Base-by-base conservation (phyloP, 2,329 filamentous ascomycete species). In the Claviceps maximensis region DNA sequence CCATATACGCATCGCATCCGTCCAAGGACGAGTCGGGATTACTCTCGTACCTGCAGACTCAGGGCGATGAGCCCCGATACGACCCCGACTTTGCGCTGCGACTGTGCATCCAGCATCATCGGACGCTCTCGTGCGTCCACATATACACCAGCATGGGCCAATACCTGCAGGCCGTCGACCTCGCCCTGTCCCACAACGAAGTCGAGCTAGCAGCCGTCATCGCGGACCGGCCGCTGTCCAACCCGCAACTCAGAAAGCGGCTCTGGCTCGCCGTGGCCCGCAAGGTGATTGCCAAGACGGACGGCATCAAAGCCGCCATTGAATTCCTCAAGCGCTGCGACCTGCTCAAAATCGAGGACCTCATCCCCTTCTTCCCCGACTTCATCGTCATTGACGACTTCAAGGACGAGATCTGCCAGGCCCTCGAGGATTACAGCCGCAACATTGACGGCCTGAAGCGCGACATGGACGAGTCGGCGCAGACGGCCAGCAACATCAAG, bases 341-440 rank as follows among this genome's bases (percentile, higher is more conserved):
- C 56, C 76, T 97, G 13, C 79, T 98, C 49, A 85, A 86, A 57
- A 98, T 98, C 58, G 93, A 98, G 70, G 93, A 98, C 63, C 72
- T 98, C 31, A 97, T 98, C 42, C 93, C 93, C 0, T 96, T 98
- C 74, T 98, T 98, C 71, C 93, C 93, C 0, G 93, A 98, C 66
- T 98, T 98, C 65, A 89, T 97, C 25, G 87, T 97, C 50, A 97
- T 98, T 57, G 93, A 98, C 65, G 93, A 97, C 67, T 98, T 98
- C 77, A 96, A 97, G 65, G 90, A 97, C 58, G 93, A 98, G 66
- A 97, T 98, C 40, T 98, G 93, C 70, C 76, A 82, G 0, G 93
- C 94, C 1, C 77, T 98, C 1, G 93, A 98, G 68, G 87, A 94
- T 58, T 98, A 98, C 71, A 87, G 83, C 47, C 85, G 87, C 40